A percentile compares a stretch with the other conserved stretches of the same genome.
Conservation (phyloP, 805 yeast species). For the Dipodascopsis uninucleata region DNA sequence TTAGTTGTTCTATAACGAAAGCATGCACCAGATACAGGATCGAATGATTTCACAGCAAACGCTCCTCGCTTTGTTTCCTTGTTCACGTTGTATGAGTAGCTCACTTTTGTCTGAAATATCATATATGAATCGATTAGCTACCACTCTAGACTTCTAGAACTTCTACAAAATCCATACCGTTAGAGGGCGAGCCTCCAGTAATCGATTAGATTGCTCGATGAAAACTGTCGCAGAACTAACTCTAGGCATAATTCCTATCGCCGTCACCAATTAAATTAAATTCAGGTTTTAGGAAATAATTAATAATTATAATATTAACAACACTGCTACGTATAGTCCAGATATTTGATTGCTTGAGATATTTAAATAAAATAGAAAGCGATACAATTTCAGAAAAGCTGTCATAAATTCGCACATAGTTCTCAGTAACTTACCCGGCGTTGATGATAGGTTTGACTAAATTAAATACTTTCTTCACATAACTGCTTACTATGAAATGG, state of each 20-base stretch:
- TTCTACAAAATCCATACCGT: constrained; percentile 32
- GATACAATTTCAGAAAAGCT: too few relatives aligned
- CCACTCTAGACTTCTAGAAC: constrained; percentile 21
- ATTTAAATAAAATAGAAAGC: too few relatives aligned
- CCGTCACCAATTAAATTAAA: too few relatives aligned
- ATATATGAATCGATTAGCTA: constrained; percentile 30
- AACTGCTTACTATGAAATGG: too few relatives aligned
- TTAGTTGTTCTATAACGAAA: constrained; percentile 57
- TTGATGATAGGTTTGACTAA: too few relatives aligned
- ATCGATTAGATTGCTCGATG: constrained; percentile 42
- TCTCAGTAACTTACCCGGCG: too few relatives aligned
- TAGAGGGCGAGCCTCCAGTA: constrained; percentile 45
- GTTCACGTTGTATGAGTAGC: constrained; percentile 39
- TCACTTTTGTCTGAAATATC: constrained; percentile 31
- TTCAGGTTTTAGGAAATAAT: too few relatives aligned
- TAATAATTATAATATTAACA: too few relatives aligned
- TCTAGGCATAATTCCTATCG: constrained; percentile 12
- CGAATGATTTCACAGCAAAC: constrained; percentile 55
- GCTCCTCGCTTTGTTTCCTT: constrained; percentile 32
- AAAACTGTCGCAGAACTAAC: constrained; percentile 31
- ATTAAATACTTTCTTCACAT: too few relatives aligned
- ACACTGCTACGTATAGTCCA: too few relatives aligned
- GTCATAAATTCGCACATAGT: too few relatives aligned
- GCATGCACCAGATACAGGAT: constrained; percentile 60
- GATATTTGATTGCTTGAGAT: too few relatives aligned